Percentiles rank a stretch among this genome's conserved stretches.
Conservation (phyloP, 2,329 filamentous ascomycete species). For the Ophiostoma perfectum region DNA sequence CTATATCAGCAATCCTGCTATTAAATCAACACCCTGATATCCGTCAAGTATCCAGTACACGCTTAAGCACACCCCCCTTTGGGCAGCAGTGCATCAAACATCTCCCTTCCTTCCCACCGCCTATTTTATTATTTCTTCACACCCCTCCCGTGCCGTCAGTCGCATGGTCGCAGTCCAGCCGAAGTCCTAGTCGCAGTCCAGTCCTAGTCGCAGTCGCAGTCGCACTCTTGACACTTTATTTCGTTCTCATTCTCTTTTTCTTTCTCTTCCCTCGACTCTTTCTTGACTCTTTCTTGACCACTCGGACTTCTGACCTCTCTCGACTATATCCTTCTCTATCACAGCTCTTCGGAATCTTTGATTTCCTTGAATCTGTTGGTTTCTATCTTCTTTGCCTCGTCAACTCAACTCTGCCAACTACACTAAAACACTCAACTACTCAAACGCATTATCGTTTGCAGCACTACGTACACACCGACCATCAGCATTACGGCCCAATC, state of each 20-base stretch:
- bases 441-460: not conserved
- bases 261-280: not conserved
- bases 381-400: not conserved
- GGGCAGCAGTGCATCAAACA: slow-evolving; percentile 10
- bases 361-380: not conserved
- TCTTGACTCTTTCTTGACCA: not conserved
- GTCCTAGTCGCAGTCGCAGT: not conserved
- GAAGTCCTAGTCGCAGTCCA: not conserved
- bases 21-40: not conserved
- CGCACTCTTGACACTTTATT: not conserved
- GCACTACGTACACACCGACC: slow-evolving; percentile 2
- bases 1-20: not conserved
- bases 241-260: not conserved
- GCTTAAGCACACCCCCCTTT: slow-evolving; percentile 7
- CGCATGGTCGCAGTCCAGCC: not conserved
- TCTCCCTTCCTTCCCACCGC: not conserved
- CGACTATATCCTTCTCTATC: not conserved
- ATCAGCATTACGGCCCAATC: slow-evolving; percentile 10
- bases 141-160: slow-evolving; percentile 1
- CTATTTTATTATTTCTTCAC: not conserved
- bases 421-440: not conserved
- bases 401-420: not conserved
- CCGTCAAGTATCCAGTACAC: slow-evolving; percentile 5
- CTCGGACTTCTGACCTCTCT: not conserved
- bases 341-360: not conserved